Base-by-base conservation (phyloP, 768 basidiomycete genomes). In the Botryobasidium botryosum region DNA sequence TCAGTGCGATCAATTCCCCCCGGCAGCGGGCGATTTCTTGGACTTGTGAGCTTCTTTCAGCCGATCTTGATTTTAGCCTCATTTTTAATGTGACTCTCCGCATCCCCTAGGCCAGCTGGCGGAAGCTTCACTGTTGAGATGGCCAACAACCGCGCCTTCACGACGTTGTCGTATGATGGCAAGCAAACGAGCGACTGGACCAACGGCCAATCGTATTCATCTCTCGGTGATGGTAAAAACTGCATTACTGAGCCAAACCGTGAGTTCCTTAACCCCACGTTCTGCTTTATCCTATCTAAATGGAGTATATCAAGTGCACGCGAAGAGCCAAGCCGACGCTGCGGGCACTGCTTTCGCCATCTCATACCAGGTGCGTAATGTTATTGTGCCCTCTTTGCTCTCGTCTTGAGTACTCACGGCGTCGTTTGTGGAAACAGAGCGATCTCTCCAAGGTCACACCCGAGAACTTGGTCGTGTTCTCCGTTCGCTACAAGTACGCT, bases 271-370 rank as follows among this genome's bases (percentile, higher is more conserved):
- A 0, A 4, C 17, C 15, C 32, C 46, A 27, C 46, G 10, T 8
- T 33, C 17, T 33, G 31, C 31, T 33, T 17, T 33, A 8, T 33
- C 10, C 8, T 33, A 8, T 33, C 8, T 33, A 33, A 8, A 8
- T 17, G 31, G 17, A 8, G 10, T 33, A 33, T 33, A 8, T 8
- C 17, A 8, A 33, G 31, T 33, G 8, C 31, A 33, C 31, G 17
- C 46, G 10, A 43, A 47, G n/a, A 27, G 28, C 25, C 24, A 28
- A 23, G 18, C 4, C 13, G 27, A 24, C 12, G 46, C 46, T 5
- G 46, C 46, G 5, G 46, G 46, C 17, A 43, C 46, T 4, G 46
- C 32, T 8, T 43, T 47, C 28, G 46, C 46, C 40, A 47, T 47
- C 12, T 41, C 46, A 10, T 41, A 47, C 24, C n/a, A 42, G 26